Conservation (phyloP, 2,329 filamentous ascomycete genomes). For the Colletotrichum caudatum region DNA sequence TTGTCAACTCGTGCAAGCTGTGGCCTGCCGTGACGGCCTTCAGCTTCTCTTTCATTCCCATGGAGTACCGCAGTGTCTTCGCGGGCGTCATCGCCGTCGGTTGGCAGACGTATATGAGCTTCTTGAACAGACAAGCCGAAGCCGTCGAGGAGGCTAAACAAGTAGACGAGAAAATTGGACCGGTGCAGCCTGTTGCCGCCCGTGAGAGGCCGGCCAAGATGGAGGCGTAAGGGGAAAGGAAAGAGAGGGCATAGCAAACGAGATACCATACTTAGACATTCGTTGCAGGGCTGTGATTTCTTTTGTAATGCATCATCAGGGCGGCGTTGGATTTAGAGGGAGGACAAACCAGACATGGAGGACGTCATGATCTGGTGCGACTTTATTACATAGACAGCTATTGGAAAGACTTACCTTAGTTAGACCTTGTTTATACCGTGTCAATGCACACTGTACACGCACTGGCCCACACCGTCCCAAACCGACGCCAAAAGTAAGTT, state of each 20-base stretch:
- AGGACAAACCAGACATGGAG: conserved; percentile 21
- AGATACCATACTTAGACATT: conserved; percentile 7
- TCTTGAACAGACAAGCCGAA: conserved; percentile 81
- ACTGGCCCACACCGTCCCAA: conserved; percentile 15
- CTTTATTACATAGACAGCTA: conserved; percentile 4
- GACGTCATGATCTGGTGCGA: conserved; percentile 35
- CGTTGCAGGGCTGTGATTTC: conserved; percentile 9
- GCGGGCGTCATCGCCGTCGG: conserved; percentile 83
- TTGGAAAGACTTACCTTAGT: conserved; percentile 4
- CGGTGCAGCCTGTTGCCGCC: conserved; percentile 30
- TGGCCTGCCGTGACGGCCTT: conserved; percentile 92
- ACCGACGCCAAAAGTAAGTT: conserved; percentile 25
- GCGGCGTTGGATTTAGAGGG: conserved; percentile 26
- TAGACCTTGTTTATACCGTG: conserved; percentile 14
- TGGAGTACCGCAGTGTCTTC: conserved; percentile 85
- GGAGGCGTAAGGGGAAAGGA: conserved; percentile 17
- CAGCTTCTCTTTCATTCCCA: conserved; percentile 84
- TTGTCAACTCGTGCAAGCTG: conserved; percentile 84
- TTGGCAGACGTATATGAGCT: conserved; percentile 93
- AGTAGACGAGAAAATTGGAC: conserved; percentile 14
- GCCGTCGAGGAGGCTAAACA: conserved; percentile 48
- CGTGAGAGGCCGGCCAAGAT: conserved; percentile 23
- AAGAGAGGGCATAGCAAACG: background rate
- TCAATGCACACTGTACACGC: background rate
- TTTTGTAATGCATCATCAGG: conserved; percentile 37